Evolutionary conservation across 306 rosid species (phyloP).

Genomic region (Crataegus laevigata): DNA sequence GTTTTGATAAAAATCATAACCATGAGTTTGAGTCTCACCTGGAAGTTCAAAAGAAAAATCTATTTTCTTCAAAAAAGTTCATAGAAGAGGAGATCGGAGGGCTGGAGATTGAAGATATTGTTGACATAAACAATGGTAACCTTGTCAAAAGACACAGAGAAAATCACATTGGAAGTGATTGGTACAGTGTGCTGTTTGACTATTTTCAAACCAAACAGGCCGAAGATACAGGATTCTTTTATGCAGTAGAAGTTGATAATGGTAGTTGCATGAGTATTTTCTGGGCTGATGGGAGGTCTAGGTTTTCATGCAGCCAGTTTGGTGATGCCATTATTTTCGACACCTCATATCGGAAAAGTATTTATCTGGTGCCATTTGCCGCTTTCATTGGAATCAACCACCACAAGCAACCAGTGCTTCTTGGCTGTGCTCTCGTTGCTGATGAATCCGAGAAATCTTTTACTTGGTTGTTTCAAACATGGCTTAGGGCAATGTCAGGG

Average conservation of each 20-base stretch:
- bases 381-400: conserved; percentile 88
- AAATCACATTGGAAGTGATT: conserved; percentile 71
- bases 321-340: conserved; percentile 79
- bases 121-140: conserved; percentile 46
- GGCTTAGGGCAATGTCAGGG: conserved; percentile 84
- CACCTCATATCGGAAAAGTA: conserved; percentile 69
- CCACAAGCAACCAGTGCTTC: conserved; percentile 91
- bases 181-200: conserved; percentile 68
- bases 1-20: conserved; percentile 76
- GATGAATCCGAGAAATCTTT: conserved; percentile 85
- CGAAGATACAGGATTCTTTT: conserved; percentile 91
- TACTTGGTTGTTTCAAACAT: conserved; percentile 85
- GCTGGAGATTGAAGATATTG: conserved; percentile 48
- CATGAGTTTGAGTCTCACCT: conserved; percentile 55
- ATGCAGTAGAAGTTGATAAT: conserved; percentile 67
- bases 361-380: conserved; percentile 75
- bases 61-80: conserved; percentile 48
- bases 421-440: conserved; percentile 85
- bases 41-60: conserved; percentile 32
- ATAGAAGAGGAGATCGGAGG: conserved; percentile 55
- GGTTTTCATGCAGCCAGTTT: conserved; percentile 87
- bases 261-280: conserved; percentile 83
- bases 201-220: conserved; percentile 83
- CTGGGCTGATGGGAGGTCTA: conserved; percentile 97
- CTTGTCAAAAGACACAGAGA: conserved; percentile 54